Evolutionary conservation across 2,329 filamentous ascomycete genomes (phyloP).

Genomic region (Fusarium miscanthi): DNA sequence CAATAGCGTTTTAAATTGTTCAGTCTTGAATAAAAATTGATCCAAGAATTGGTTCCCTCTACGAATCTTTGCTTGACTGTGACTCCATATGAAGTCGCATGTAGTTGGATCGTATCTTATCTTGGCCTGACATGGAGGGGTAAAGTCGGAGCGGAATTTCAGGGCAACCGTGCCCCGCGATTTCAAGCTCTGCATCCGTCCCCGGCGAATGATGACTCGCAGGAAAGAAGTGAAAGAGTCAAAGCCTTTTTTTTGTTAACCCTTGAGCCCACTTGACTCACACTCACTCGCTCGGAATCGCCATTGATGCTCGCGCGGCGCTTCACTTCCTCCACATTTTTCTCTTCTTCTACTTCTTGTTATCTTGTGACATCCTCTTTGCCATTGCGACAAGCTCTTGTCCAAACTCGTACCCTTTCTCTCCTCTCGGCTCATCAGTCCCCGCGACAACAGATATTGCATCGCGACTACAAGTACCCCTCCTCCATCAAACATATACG

Average conservation of each 20-base stretch:
- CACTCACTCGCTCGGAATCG: constrained; percentile 35
- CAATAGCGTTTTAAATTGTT: constrained; percentile 30
- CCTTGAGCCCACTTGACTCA: constrained; percentile 47
- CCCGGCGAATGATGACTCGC: constrained; percentile 34
- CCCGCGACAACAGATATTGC: constrained; percentile 8
- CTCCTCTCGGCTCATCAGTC: constrained; percentile 4
- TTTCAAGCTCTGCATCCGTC: constrained; percentile 10
- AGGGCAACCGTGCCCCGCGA: constrained; percentile 36
- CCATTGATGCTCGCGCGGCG: constrained; percentile 46
- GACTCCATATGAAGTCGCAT: background rate
- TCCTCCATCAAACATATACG: constrained; percentile 10
- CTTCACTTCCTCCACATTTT: constrained; percentile 39
- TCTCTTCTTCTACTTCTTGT: constrained; percentile 35
- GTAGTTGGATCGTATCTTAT: constrained; percentile 2
- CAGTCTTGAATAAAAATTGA: constrained; percentile 30
- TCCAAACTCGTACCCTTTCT: constrained; percentile 8
- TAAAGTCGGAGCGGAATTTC: constrained; percentile 36
- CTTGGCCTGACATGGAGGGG: constrained; percentile 25
- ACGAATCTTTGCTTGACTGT: background rate
- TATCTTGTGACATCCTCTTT: constrained; percentile 16
- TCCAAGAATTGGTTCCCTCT: background rate
- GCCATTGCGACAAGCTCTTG: constrained; percentile 15
- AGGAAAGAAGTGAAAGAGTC: constrained; percentile 24
- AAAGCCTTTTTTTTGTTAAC: constrained; percentile 44
- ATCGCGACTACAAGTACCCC: constrained; percentile 16